Evolutionary conservation across 2,329 filamentous ascomycete genomes (phyloP), one percentile per base, ranked within the genome.

Genomic region (Fusarium napiforme): DNA sequence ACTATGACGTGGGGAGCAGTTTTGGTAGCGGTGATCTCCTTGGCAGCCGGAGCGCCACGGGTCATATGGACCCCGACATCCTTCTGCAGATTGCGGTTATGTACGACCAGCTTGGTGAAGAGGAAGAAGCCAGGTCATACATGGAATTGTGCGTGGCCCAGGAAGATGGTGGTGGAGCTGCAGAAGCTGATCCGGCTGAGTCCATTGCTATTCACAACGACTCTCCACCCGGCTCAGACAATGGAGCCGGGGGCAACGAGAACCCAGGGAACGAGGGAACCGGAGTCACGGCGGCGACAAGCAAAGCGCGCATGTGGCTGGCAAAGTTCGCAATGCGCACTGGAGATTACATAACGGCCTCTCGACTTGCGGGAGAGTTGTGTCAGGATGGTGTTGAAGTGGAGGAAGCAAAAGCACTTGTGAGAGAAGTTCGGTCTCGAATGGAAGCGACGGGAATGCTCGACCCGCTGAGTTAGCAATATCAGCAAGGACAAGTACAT

Each of bases 121-220:
- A 91, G 75, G 91, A 92, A 5, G 93, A 98, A 79, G 93, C 95
- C 10, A 93, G 93, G 37, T 91, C 92, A 1, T 99, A 97, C 82
- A 98, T 99, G 96, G 96, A 98, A 82, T 89, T 98, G 66, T 97
- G 94, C 43, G 87, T 99, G 21, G 93, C 95, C 21, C 96, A 98
- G 79, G 96, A 99, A 81, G 93, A 95, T 50, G 95, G 95, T 1
- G 87, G 86, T 9, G 83, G 83, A 2, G 83, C 80, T 6, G 84
- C 87, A 7, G 81, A 80, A 46, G 80, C 79, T 57, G 80, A 81
- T 52, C 78, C 84, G n/a, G 82, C 80, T 21, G 87, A 89, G 32
- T 87, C 85, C 9, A 85, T 89, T 58, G 83, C 85, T 53, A 86
- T 90, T 62, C 88, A 90, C 75, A 86, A 86, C 65, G 89, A 90